phyloP scores from a whole-genome alignment of 2,329 filamentous ascomycete species.

The Colletotrichum caudatum region DNA sequence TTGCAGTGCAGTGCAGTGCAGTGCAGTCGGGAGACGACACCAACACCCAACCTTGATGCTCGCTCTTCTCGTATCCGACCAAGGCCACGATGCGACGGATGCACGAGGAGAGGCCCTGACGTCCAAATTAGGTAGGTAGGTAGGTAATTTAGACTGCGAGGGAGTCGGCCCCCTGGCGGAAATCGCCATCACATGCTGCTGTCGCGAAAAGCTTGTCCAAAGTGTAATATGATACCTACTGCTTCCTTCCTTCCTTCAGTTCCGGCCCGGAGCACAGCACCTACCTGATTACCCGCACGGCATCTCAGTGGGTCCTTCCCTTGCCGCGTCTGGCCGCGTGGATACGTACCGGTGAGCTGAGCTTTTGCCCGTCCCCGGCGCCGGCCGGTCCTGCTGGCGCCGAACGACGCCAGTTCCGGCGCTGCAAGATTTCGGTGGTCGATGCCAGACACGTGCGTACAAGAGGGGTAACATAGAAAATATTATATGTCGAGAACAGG shows the following conservation, averaged over 20 bases:
- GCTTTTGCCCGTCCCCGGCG: background rate
- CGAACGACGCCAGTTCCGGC: background rate
- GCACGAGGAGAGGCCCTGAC: too few relatives aligned
- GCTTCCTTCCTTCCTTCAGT: background rate
- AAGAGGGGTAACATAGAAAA: background rate
- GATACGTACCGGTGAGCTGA: background rate
- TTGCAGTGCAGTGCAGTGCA: too few relatives aligned
- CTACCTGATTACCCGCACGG: background rate
- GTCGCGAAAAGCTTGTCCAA: background rate
- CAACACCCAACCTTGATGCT: background rate
- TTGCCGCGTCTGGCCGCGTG: background rate
- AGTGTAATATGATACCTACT: background rate
- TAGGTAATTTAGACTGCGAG: background rate
- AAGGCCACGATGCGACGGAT: background rate
- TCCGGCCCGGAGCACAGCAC: background rate
- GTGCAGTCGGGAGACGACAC: background rate
- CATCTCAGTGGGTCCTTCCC: background rate
- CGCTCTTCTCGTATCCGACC: background rate
- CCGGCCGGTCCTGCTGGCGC: too few relatives aligned
- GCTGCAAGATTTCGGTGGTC: background rate
- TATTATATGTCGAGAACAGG: too few relatives aligned
- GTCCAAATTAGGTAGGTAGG: background rate
- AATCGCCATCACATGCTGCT: constrained; percentile 1
- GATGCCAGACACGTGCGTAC: too few relatives aligned
- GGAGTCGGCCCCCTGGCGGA: background rate